These are phyloP conservation scores for Aspergillus calidoustus DNA, from an alignment of 2,329 filamentous ascomycete species.

Conservation along the genomic window DNA sequence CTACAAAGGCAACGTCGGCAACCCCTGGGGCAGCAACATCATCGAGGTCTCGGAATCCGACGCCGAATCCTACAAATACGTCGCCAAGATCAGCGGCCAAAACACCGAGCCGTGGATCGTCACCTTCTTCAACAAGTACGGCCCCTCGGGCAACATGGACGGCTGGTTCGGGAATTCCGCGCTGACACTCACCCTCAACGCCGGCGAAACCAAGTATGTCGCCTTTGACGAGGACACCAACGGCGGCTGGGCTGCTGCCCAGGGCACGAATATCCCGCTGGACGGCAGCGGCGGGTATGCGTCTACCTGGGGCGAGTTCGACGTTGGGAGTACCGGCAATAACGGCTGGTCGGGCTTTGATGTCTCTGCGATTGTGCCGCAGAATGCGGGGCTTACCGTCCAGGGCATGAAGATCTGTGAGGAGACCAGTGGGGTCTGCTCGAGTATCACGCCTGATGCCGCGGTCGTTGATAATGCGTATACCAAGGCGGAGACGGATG, in stretches of 20 bases:
- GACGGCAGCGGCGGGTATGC: slow-evolving; percentile 39
- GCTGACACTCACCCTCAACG: slow-evolving; percentile 34
- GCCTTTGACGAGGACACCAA: slow-evolving; percentile 43
- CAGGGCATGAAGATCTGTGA: slow-evolving; percentile 46
- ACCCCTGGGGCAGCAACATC: slow-evolving; percentile 47
- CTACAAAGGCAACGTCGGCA: slow-evolving; percentile 45
- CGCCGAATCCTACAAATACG: slow-evolving; percentile 42
- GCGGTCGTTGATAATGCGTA: slow-evolving; percentile 39
- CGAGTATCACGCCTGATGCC: slow-evolving; percentile 32
- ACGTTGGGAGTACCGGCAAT: slow-evolving; percentile 40
- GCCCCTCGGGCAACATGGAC: slow-evolving; percentile 36
- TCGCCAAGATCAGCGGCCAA: slow-evolving; percentile 39
- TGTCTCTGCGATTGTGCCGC: slow-evolving; percentile 44
- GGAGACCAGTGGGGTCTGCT: slow-evolving; percentile 32
- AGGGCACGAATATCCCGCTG: slow-evolving; percentile 31
- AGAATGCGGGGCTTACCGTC: slow-evolving; percentile 34
- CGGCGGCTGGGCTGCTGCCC: slow-evolving; percentile 39
- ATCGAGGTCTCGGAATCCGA: slow-evolving; percentile 38
- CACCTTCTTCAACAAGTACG: slow-evolving; percentile 48
- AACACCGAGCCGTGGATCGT: slow-evolving; percentile 41
- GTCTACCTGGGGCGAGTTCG: slow-evolving; percentile 46
- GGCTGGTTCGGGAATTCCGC: slow-evolving; percentile 44
- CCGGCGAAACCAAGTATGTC: slow-evolving; percentile 43
- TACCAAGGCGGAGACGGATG: slow-evolving; percentile 29
- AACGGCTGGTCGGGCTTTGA: slow-evolving; percentile 45